Conservation (phyloP, 169 alveolate genomes). For the Cryptosporidium ubiquitum region DNA sequence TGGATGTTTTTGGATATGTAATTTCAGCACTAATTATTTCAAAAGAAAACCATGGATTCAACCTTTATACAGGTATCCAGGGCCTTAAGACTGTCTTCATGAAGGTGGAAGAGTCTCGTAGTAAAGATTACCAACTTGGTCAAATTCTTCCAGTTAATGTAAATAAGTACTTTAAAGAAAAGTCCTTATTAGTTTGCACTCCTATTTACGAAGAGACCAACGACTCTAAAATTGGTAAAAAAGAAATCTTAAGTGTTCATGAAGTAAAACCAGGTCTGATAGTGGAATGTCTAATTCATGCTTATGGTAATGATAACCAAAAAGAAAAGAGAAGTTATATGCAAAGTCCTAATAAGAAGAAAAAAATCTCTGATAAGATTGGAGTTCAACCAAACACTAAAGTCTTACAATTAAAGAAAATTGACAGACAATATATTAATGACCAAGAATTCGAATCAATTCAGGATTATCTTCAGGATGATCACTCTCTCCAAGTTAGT, state of each 20-base stretch:
- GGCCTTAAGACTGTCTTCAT: slow-evolving; percentile 38
- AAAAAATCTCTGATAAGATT: slow-evolving; percentile 25
- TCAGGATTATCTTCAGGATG: slow-evolving; percentile 31
- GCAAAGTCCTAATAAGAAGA: not conserved
- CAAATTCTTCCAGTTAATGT: slow-evolving; percentile 32
- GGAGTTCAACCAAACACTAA: slow-evolving; percentile 35
- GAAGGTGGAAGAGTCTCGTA: not conserved
- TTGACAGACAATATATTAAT: slow-evolving; percentile 14
- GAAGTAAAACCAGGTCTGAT: slow-evolving; percentile 66
- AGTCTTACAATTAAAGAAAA: slow-evolving; percentile 12
- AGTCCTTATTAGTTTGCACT: slow-evolving; percentile 15
- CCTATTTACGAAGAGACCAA: slow-evolving; percentile 5
- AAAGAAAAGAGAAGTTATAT: not conserved
- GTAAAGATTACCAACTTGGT: not conserved
- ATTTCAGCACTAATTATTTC: slow-evolving; percentile 39
- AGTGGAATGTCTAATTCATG: slow-evolving; percentile 49
- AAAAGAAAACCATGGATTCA: slow-evolving; percentile 47
- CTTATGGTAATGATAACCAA: not conserved
- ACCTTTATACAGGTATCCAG: slow-evolving; percentile 8
- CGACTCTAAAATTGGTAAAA: not conserved
- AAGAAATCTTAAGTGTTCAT: slow-evolving; percentile 36
- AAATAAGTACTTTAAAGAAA: not conserved
- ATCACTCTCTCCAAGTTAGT: slow-evolving; percentile 29
- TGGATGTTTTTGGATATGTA: slow-evolving; percentile 37
- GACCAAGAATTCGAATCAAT: slow-evolving; percentile 16